Percentiles rank a stretch among this genome's conserved stretches.
Conservation (phyloP, 129 eudicot species). For the Pittosporum tobira region DNA sequence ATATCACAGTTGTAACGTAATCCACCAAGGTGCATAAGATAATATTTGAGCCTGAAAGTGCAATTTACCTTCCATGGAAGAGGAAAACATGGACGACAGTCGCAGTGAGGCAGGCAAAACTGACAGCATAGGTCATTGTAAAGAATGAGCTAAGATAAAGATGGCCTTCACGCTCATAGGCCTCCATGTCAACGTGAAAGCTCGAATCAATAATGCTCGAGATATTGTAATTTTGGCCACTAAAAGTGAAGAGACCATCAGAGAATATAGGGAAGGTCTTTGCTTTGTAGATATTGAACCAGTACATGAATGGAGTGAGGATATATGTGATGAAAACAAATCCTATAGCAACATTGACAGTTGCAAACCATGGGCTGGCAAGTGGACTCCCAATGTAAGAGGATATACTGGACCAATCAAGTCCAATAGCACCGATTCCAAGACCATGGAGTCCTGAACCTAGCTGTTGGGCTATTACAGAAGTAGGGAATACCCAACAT, state of each 20-base stretch:
- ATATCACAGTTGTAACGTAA: neutral
- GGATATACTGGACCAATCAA: constrained; percentile 66
- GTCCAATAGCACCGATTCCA: constrained; percentile 60
- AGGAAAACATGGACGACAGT: constrained; percentile 60
- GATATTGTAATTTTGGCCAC: constrained; percentile 53
- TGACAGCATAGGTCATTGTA: constrained; percentile 56
- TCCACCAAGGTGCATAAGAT: neutral
- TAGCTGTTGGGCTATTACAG: constrained; percentile 54
- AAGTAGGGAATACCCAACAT: constrained; percentile 63
- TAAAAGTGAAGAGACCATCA: constrained; percentile 48
- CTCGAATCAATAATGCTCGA: constrained; percentile 49
- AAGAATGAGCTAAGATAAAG: constrained; percentile 58
- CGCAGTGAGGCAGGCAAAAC: constrained; percentile 72
- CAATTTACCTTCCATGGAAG: constrained; percentile 62
- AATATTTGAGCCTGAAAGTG: neutral
- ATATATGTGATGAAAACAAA: constrained; percentile 42
- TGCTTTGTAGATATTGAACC: constrained; percentile 53
- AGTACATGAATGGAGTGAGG: constrained; percentile 47
- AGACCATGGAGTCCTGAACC: constrained; percentile 75
- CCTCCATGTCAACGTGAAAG: constrained; percentile 56
- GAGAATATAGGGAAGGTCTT: constrained; percentile 66
- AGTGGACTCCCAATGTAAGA: constrained; percentile 66
- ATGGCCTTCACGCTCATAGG: constrained; percentile 53
- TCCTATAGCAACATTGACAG: constrained; percentile 59
- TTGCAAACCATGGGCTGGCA: constrained; percentile 81